Evolutionary conservation across 1,284 basidiomycete genomes (phyloP).

Genomic region (Ganoderma meredithae): DNA sequence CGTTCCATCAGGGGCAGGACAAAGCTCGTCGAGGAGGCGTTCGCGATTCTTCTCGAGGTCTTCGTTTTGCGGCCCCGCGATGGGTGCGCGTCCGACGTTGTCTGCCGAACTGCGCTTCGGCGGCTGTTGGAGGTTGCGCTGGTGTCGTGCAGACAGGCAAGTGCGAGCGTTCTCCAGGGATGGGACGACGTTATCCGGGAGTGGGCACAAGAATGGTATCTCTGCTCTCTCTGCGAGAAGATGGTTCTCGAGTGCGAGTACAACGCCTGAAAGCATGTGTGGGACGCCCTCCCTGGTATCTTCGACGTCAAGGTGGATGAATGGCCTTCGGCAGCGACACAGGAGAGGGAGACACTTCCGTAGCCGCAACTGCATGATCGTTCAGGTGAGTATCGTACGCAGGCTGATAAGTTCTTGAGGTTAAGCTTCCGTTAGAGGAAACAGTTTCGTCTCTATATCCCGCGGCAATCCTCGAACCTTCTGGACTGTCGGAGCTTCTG

Average conservation of each 20-base stretch:
- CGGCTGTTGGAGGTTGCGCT: background rate
- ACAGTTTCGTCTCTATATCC: too few species aligned
- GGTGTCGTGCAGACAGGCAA: background rate
- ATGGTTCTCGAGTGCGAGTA: background rate
- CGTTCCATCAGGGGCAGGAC: slow-evolving; percentile 1
- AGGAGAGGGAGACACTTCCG: background rate
- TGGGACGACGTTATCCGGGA: background rate
- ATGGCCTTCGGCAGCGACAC: background rate
- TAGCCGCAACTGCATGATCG: background rate
- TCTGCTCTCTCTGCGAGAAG: background rate
- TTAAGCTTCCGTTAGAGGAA: too few species aligned
- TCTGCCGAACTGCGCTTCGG: background rate
- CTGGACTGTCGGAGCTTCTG: too few species aligned
- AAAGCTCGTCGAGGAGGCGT: background rate
- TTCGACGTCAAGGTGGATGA: background rate
- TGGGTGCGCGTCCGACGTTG: background rate
- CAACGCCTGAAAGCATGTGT: background rate
- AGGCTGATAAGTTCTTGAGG: too few species aligned
- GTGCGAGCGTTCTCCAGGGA: background rate
- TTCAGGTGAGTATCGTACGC: too few species aligned
- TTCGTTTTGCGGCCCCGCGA: background rate
- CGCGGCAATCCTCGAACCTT: too few species aligned
- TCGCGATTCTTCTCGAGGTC: background rate
- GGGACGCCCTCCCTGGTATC: background rate
- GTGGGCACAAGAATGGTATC: background rate